A percentile compares a stretch with the other conserved stretches of the same genome.
Evolutionary conservation across 1,139 yeast genomes (phyloP).

Genomic region (Pichia cactophila): DNA sequence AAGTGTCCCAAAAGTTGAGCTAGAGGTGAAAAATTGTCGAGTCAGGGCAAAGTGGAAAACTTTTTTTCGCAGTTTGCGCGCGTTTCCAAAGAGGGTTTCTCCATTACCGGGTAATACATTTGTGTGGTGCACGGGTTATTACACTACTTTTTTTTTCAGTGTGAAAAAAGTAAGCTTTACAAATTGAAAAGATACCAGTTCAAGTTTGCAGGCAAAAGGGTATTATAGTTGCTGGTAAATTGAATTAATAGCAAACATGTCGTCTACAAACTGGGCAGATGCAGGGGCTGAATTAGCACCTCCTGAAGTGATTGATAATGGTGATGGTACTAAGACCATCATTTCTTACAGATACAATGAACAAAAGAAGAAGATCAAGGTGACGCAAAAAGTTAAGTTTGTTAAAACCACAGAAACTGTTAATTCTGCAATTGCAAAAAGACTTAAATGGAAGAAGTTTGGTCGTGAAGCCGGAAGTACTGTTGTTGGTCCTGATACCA

Average conservation of each 20-base stretch:
- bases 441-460: conserved; percentile 71
- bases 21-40: not conserved
- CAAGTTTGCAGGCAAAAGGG: too few relatives aligned
- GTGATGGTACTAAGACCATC: conserved; percentile 87
- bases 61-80: not conserved
- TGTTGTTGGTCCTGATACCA: conserved; percentile 72
- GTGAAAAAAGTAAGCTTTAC: too few relatives aligned
- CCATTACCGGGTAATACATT: too few relatives aligned
- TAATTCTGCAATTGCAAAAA: conserved; percentile 64
- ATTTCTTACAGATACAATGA: conserved; percentile 69
- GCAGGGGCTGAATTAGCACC: conserved; percentile 55
- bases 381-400: conserved; percentile 78
- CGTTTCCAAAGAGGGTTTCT: too few relatives aligned
- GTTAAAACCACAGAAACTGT: conserved; percentile 75
- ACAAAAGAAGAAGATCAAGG: conserved; percentile 77
- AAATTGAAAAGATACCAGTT: too few relatives aligned
- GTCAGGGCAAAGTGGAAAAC: not conserved
- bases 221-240: too few relatives aligned
- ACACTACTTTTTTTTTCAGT: too few relatives aligned
- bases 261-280: conserved; percentile 47
- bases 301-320: conserved; percentile 66
- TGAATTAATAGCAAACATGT: not conserved
- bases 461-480: conserved; percentile 74
- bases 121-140: too few relatives aligned
- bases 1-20: not conserved